These are phyloP conservation scores for Daldinia sp. DNA, from an alignment of 2,329 filamentous ascomycete species.

Conservation along the genomic window DNA sequence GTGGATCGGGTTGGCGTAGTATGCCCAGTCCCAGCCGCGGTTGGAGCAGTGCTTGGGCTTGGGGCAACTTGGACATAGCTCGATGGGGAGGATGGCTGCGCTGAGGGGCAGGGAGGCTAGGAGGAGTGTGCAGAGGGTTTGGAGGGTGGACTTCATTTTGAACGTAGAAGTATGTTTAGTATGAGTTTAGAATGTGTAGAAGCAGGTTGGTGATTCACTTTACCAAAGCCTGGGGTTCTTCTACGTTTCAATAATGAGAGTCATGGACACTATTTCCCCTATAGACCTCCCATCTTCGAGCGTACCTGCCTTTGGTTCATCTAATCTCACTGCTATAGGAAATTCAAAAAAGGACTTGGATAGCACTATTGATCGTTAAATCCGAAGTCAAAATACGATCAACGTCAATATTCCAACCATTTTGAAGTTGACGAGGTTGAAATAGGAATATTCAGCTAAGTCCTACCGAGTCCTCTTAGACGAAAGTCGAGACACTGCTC, in stretches of 20 bases:
- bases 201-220: background rate
- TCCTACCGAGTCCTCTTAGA: background rate
- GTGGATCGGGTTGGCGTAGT: constrained; percentile 42
- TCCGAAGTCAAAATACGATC: constrained; percentile 12
- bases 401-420: constrained; percentile 17
- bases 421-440: background rate
- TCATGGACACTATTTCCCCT: background rate
- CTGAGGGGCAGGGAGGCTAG: constrained; percentile 22
- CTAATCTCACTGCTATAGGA: background rate
- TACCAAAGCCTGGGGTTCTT: background rate
- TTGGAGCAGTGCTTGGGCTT: constrained; percentile 39
- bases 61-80: constrained; percentile 36
- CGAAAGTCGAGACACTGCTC: background rate
- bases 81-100: constrained; percentile 17
- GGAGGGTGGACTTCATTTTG: constrained; percentile 24
- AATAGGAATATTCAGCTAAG: constrained; percentile 24
- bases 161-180: background rate
- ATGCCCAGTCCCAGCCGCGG: constrained; percentile 45
- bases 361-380: background rate
- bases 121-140: constrained; percentile 16
- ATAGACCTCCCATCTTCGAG: background rate
- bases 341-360: background rate
- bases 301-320: background rate
- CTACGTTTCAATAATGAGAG: constrained; percentile 11
- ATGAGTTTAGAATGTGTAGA: background rate